These are phyloP conservation scores for Phaeophleospora eucalypticola DNA, from an alignment of 2,329 filamentous ascomycete genomes.

Conservation along the genomic window DNA sequence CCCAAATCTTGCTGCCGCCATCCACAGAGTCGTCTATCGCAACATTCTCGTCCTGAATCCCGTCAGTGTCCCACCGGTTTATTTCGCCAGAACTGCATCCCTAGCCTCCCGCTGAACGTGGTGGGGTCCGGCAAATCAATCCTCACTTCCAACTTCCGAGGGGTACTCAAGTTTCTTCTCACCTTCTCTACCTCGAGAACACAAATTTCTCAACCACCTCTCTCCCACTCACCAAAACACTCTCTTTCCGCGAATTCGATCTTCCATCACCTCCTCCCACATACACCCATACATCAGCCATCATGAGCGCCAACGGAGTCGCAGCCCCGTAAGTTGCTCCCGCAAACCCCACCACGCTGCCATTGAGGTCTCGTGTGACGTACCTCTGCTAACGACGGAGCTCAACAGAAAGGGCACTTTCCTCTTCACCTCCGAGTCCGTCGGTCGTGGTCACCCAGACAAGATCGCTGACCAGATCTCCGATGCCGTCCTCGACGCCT, in stretches of 20 bases:
- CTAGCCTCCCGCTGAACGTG: no score
- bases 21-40: no score
- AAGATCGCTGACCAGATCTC: conserved; percentile 77
- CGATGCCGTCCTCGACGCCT: conserved; percentile 97
- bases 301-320: not conserved
- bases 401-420: conserved; percentile 21
- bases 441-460: conserved; percentile 40
- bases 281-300: not conserved
- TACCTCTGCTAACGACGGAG: conserved; percentile 8
- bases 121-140: no score
- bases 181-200: no score
- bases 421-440: conserved; percentile 50
- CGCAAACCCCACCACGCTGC: not conserved
- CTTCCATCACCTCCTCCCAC: not conserved
- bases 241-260: no score
- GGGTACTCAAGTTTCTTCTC: no score
- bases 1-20: not conserved
- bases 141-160: no score
- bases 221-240: not conserved
- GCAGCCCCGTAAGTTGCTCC: conserved; percentile 1
- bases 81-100: no score
- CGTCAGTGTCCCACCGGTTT: no score
- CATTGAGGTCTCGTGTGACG: not conserved
- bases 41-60: no score
- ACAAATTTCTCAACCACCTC: no score